A percentile compares a stretch with the other conserved stretches of the same genome.
Evolutionary conservation across 768 basidiomycete species (phyloP).

Genomic region (Russula sp.): DNA sequence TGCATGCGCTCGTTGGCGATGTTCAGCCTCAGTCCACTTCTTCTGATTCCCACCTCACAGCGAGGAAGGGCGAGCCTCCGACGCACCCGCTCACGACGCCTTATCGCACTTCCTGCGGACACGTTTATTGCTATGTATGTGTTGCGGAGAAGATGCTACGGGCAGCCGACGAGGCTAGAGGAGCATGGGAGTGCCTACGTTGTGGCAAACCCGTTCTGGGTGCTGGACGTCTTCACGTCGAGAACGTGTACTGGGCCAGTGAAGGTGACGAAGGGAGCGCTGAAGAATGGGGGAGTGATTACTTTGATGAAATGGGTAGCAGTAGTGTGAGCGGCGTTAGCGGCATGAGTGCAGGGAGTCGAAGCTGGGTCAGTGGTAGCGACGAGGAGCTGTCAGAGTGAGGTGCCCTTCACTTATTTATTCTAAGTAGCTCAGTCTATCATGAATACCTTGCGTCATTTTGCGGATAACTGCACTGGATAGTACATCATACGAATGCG

Average conservation of each 20-base stretch:
- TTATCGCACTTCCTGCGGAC: conserved; percentile 77
- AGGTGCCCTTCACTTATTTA: background rate
- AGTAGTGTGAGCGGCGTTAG: conserved; percentile 21
- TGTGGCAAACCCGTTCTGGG: conserved; percentile 60
- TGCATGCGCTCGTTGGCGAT: conserved; percentile 32
- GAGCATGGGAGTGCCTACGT: conserved; percentile 75
- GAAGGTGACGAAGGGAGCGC: conserved; percentile 40
- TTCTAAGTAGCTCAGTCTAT: background rate
- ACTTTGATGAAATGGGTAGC: conserved; percentile 22
- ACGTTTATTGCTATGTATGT: conserved; percentile 92
- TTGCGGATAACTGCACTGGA: too few species aligned
- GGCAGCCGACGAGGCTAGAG: conserved; percentile 57
- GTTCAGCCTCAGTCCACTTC: conserved; percentile 22
- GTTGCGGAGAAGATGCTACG: conserved; percentile 76
- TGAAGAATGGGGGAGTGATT: conserved; percentile 50
- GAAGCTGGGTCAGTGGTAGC: conserved; percentile 21
- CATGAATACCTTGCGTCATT: too few species aligned
- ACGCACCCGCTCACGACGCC: conserved; percentile 68
- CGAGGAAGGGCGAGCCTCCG: conserved; percentile 38
- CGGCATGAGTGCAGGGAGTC: conserved; percentile 20
- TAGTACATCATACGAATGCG: background rate
- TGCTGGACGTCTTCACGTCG: conserved; percentile 49
- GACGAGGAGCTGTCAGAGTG: conserved; percentile 20
- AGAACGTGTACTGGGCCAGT: conserved; percentile 21
- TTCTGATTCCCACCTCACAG: conserved; percentile 23